Evolutionary conservation across 2,329 filamentous ascomycete genomes (phyloP).

Genomic region (Diplodia sapinea): DNA sequence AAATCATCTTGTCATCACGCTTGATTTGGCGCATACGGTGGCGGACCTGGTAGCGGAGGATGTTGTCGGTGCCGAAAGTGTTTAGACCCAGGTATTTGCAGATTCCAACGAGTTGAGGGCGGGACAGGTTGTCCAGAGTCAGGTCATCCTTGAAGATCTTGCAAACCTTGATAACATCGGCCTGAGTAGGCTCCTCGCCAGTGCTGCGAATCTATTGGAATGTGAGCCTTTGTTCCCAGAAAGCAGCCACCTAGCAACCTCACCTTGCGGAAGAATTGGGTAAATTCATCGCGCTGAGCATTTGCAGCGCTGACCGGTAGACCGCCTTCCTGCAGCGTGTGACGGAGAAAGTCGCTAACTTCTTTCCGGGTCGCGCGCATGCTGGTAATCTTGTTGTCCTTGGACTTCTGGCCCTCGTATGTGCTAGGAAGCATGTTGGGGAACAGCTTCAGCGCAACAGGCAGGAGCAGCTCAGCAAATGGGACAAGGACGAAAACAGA

Average conservation of each 20-base stretch:
- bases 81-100: conserved; percentile 98
- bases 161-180: conserved; percentile 98
- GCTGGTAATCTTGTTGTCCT: conserved; percentile 82
- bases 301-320: conserved; percentile 83
- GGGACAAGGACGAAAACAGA: conserved; percentile 97
- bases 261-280: conserved; percentile 96
- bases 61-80: conserved; percentile 95
- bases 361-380: conserved; percentile 89
- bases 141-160: conserved; percentile 98
- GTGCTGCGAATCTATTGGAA: conserved; percentile 66
- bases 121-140: conserved; percentile 93
- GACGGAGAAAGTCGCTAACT: conserved; percentile 86
- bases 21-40: conserved; percentile 99
- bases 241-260: neutral
- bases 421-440: conserved; percentile 97
- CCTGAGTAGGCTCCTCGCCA: conserved; percentile 82
- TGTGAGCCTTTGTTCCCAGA: conserved; percentile 32
- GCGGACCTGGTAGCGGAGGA: conserved; percentile 95
- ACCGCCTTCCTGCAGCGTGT: conserved; percentile 91
- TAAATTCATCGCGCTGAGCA: conserved; percentile 90
- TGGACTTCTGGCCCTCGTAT: conserved; percentile 89
- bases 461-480: conserved; percentile 90
- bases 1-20: conserved; percentile 93
- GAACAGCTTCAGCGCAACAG: conserved; percentile 91
- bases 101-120: conserved; percentile 95